A percentile compares a stretch with the other conserved stretches of the same genome.
phyloP scores from a whole-genome alignment of 2,329 filamentous ascomycete genomes.

The Massarina eburnea region DNA sequence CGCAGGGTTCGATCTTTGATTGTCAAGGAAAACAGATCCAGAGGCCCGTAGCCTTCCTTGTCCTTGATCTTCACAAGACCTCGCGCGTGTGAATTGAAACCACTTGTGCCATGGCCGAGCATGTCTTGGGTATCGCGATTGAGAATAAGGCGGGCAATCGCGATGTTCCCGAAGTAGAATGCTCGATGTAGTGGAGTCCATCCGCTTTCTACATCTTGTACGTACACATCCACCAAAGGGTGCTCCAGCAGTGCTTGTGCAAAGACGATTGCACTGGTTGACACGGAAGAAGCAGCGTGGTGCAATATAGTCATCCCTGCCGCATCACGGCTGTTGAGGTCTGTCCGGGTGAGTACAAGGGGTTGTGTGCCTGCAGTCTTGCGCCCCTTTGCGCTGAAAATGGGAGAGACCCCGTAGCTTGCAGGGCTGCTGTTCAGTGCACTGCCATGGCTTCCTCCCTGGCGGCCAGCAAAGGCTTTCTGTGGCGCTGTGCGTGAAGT shows the following conservation, averaged over 20 bases:
- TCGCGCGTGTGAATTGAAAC: slow-evolving; percentile 63
- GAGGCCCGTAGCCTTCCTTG: slow-evolving; percentile 88
- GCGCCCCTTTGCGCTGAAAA: slow-evolving; percentile 38
- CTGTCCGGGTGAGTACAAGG: slow-evolving; percentile 57
- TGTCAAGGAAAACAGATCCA: slow-evolving; percentile 87
- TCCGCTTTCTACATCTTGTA: slow-evolving; percentile 85
- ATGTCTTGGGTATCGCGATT: slow-evolving; percentile 72
- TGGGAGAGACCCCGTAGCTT: slow-evolving; percentile 50
- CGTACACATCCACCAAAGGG: slow-evolving; percentile 80
- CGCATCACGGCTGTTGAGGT: slow-evolving; percentile 83
- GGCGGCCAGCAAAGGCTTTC: slow-evolving; percentile 46
- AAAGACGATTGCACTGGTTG: slow-evolving; percentile 70
- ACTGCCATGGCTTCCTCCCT: slow-evolving; percentile 29
- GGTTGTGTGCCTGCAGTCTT: slow-evolving; percentile 31
- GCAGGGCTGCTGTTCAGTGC: slow-evolving; percentile 51
- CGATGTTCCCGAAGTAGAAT: slow-evolving; percentile 85
- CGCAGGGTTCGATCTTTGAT: slow-evolving; percentile 73
- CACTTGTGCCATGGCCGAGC: slow-evolving; percentile 61
- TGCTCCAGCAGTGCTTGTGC: slow-evolving; percentile 79
- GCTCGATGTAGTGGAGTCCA: slow-evolving; percentile 95
- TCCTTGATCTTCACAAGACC: slow-evolving; percentile 94
- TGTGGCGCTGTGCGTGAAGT: slow-evolving; percentile 58
- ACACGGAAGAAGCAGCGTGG: slow-evolving; percentile 75
- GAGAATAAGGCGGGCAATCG: slow-evolving; percentile 79
- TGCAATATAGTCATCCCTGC: slow-evolving; percentile 81